Evolutionary conservation across 176 grass and related monocot species (phyloP), one percentile per base, ranked within the genome.

Genomic region (Rhynchospora tenuis): DNA sequence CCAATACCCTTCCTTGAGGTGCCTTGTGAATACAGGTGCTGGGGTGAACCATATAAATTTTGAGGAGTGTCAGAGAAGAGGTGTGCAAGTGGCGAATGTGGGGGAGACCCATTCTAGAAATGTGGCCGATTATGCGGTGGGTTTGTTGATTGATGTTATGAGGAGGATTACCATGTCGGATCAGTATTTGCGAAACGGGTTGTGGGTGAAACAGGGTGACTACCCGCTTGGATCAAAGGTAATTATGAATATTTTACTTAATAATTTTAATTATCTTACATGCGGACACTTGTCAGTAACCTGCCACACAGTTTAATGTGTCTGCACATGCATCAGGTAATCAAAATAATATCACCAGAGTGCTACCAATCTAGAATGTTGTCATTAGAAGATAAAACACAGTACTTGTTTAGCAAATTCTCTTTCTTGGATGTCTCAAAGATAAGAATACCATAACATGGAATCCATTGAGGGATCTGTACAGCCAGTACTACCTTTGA

Each of bases 1-100:
- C 64, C 61, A 73, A 9, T 58, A 78, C 3, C 88, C 88, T 0
- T 82, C 85, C n/a, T 15, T 95, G 29, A 52, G 82, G 63, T 89
- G 70, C 72, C 11, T 92, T 23, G 11, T 95, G 64, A 63, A 13
- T 59, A 85, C 84, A 57, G 86, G 45, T 15, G 24, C 79, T 27
- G 90, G 88, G 4, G 19, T 92, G 1, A 89, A 92, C 82, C 82
- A 89, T 73, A 87, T 95, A 45, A 78, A 90, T 64, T 71, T 95
- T 22, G 66, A 45, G 66, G 90, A 87, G 70, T 92, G 93, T 66
- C 27, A 47, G 31, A 71, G 84, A 82, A 86, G 86, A 29, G 88
- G 90, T 29, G 71, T 90, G 16, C 55, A 3, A 31, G 78, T 90
- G 51, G 81, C 78, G 31, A 95, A 92, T 60, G 45, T 84, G 2